These are phyloP conservation scores for Diplodia mutila DNA, from an alignment of 2,329 filamentous ascomycete species.

Conservation along the genomic window DNA sequence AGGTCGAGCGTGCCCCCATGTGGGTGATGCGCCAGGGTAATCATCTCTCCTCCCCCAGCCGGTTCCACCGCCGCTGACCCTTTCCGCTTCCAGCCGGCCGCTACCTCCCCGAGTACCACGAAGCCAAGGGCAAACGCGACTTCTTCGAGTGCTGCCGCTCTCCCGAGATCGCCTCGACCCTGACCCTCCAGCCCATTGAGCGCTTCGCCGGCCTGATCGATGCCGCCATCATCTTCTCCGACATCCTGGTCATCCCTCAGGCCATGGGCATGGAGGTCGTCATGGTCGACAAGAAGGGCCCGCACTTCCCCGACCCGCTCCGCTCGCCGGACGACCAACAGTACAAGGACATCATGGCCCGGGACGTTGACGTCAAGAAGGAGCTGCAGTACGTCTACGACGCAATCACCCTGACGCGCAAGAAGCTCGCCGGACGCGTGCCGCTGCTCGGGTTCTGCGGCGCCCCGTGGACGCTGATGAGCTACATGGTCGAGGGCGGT, in stretches of 20 bases:
- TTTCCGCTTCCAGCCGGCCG: slow-evolving; percentile 70
- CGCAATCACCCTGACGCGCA: slow-evolving; percentile 86
- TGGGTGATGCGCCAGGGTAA: slow-evolving; percentile 99
- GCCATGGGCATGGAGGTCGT: slow-evolving; percentile 98
- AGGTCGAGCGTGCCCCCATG: slow-evolving; percentile 89
- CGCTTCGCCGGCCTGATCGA: slow-evolving; percentile 89
- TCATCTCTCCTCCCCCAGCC: slow-evolving; percentile 26
- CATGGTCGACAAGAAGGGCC: slow-evolving; percentile 97
- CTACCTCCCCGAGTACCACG: slow-evolving; percentile 96
- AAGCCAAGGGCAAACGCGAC: slow-evolving; percentile 86
- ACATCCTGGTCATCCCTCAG: slow-evolving; percentile 96
- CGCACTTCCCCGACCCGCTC: slow-evolving; percentile 88
- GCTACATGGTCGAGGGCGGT: slow-evolving; percentile 99
- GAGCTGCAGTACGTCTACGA: slow-evolving; percentile 95
- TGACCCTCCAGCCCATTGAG: slow-evolving; percentile 94
- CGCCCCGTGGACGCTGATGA: slow-evolving; percentile 93
- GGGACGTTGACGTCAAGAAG: slow-evolving; percentile 78
- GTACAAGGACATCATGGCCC: slow-evolving; percentile 75
- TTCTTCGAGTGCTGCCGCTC: slow-evolving; percentile 98
- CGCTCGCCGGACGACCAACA: slow-evolving; percentile 79
- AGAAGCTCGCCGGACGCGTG: slow-evolving; percentile 85
- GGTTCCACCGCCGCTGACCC: not conserved
- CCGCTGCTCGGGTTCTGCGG: slow-evolving; percentile 96
- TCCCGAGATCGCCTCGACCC: slow-evolving; percentile 87
- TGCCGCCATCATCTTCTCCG: slow-evolving; percentile 97